Conservation (phyloP, 306 rosid genomes). For the Quillaja saponaria region DNA sequence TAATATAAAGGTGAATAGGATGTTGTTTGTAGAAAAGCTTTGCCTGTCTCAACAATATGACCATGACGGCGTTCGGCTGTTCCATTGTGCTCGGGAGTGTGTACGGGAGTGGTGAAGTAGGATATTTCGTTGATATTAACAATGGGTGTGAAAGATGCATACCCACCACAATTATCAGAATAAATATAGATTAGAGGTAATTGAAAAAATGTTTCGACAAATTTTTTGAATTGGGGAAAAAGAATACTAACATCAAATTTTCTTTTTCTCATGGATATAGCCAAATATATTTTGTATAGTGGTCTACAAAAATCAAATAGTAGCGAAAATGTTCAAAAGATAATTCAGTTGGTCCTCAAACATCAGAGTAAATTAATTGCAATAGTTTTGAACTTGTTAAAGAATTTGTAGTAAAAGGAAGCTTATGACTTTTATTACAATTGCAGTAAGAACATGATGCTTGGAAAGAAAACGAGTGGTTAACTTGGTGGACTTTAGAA, state of each 20-base stretch:
- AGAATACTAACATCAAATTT: neutral
- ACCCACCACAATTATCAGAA: conserved; percentile 12
- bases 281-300: too few species aligned
- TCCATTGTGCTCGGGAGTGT: neutral
- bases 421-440: neutral
- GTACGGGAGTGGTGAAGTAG: neutral
- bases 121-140: neutral
- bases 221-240: neutral
- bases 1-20: neutral
- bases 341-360: too few species aligned
- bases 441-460: neutral
- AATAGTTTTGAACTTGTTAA: too few species aligned
- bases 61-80: neutral
- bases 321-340: too few species aligned
- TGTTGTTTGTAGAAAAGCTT: neutral
- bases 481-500: neutral
- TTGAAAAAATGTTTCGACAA: neutral
- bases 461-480: neutral
- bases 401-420: neutral
- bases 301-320: too few species aligned
- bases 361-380: too few species aligned
- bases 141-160: neutral
- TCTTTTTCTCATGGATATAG: neutral
- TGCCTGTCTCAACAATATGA: neutral
- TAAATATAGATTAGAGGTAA: neutral